Conservation (phyloP, 106 monocot species). For the Chionographis japonica region DNA sequence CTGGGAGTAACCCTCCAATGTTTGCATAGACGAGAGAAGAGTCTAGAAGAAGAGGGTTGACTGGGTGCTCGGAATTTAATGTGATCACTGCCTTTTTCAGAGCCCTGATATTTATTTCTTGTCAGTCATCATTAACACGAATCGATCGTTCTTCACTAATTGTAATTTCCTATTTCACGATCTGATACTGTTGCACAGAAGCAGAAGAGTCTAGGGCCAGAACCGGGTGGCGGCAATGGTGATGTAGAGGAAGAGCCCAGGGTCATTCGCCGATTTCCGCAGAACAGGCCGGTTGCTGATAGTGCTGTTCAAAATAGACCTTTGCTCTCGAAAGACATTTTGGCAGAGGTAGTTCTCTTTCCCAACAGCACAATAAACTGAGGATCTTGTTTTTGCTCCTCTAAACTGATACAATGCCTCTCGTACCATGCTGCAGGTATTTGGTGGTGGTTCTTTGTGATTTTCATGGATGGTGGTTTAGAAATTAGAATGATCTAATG, state of each 20-base stretch:
- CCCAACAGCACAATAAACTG: not conserved
- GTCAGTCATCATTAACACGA: too few relatives aligned
- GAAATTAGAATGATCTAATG: too few relatives aligned
- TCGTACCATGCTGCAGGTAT: not conserved
- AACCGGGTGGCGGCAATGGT: not conserved
- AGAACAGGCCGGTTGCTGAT: constrained; percentile 17
- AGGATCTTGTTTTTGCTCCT: too few relatives aligned
- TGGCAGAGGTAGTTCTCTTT: constrained; percentile 19
- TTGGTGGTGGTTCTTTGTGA: not conserved
- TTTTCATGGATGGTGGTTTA: not conserved
- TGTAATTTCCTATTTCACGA: not conserved
- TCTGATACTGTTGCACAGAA: not conserved
- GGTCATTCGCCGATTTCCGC: constrained; percentile 19
- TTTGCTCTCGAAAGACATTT: constrained; percentile 16
- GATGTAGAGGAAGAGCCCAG: constrained; percentile 7
- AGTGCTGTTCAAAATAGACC: constrained; percentile 5
- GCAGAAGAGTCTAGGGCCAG: constrained; percentile 9
- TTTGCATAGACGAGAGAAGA: too few relatives aligned
- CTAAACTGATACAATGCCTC: not conserved
- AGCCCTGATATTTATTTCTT: too few relatives aligned
- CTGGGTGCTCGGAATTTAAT: too few relatives aligned
- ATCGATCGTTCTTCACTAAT: too few relatives aligned
- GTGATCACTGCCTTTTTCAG: too few relatives aligned
- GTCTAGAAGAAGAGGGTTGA: too few relatives aligned
- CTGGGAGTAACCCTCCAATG: too few relatives aligned